Evolutionary conservation across 1,284 basidiomycete species (phyloP).

Genomic region (Austropuccinia psidii): DNA sequence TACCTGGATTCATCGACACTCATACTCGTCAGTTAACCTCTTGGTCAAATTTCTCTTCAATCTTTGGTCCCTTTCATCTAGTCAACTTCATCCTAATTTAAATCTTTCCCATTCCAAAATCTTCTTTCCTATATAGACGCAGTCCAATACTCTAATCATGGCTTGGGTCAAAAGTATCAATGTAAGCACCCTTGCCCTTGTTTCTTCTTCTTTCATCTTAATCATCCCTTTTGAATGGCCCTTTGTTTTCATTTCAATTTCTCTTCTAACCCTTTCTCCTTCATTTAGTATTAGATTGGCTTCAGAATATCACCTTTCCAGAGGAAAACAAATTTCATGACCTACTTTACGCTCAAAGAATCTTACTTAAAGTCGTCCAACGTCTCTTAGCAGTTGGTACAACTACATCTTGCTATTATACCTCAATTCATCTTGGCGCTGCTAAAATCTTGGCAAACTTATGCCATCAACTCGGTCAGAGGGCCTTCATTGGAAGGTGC

Average conservation of each 20-base stretch:
- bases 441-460: conserved; percentile 74
- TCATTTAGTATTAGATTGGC: conserved; percentile 46
- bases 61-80: not conserved
- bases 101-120: not conserved
- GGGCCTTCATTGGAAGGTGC: conserved; percentile 83
- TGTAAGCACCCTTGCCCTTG: not conserved
- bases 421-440: conserved; percentile 69
- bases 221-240: conserved; percentile 23
- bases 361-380: conserved; percentile 67
- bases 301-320: conserved; percentile 47
- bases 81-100: not conserved
- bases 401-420: conserved; percentile 89
- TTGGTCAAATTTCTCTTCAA: too few relatives aligned
- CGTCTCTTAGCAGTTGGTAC: conserved; percentile 71
- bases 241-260: too few relatives aligned
- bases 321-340: conserved; percentile 44
- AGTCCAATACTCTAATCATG: conserved; percentile 43
- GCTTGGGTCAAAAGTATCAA: conserved; percentile 45
- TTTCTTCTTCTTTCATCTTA: conserved; percentile 23
- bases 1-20: conserved; percentile 47
- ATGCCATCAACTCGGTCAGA: conserved; percentile 64
- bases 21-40: conserved; percentile 41
- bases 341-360: conserved; percentile 53
- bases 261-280: too few relatives aligned
- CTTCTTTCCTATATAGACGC: conserved; percentile 12